Percentiles rank a stretch among this genome's conserved stretches.
Conservation (phyloP, 139 green algal species). For the Chlamydomonas sp. region DNA sequence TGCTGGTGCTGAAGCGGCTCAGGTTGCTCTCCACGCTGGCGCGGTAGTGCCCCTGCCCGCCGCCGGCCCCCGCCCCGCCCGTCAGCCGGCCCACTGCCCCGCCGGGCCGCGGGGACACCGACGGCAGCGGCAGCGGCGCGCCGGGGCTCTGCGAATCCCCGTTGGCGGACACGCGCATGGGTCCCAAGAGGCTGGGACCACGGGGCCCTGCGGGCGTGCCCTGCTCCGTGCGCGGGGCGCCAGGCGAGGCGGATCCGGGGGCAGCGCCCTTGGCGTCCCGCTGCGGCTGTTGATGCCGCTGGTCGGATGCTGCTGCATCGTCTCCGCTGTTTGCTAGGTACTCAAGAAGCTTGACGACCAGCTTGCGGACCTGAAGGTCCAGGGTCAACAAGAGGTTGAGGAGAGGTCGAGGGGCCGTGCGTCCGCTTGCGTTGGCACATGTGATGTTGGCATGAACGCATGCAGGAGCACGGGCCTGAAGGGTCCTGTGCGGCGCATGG, state of each 20-base stretch:
- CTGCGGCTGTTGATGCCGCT: too few relatives aligned
- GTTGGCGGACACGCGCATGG: too few relatives aligned
- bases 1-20: conserved; percentile 39
- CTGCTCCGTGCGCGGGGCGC: too few relatives aligned
- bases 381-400: neutral
- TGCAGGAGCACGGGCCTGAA: neutral
- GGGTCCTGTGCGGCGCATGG: neutral
- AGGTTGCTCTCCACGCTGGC: conserved; percentile 14
- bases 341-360: conserved; percentile 27
- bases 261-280: too few relatives aligned
- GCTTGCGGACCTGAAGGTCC: conserved; percentile 12
- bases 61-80: neutral
- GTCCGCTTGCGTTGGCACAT: neutral
- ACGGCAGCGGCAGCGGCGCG: neutral
- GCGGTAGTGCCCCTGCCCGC: neutral
- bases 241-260: too few relatives aligned
- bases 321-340: neutral
- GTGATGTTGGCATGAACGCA: too few relatives aligned
- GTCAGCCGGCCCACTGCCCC: too few relatives aligned
- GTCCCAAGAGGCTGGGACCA: too few relatives aligned
- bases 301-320: too few relatives aligned
- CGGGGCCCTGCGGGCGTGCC: too few relatives aligned
- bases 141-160: neutral
- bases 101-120: neutral
- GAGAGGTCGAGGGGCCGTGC: neutral